These are phyloP conservation scores for carrot (Daucus carota) DNA, from an alignment of 129 eudicot species.

Conservation along the genomic window DH1_v3.0 NC_030384.2:18470001-18470500, in stretches of 20 bases:
- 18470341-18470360: conserved; percentile 39
- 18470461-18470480: not conserved
- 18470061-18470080: not conserved
- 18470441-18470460: conserved; percentile 88
- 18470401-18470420: conserved; percentile 91
- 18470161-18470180: conserved; percentile 75
- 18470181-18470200: conserved; percentile 80
- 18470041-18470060: not conserved
- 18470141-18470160: conserved; percentile 46
- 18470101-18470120: too few relatives aligned
- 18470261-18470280: conserved; percentile 65
- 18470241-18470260: conserved; percentile 60
- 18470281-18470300: conserved; percentile 76
- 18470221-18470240: conserved; percentile 48
- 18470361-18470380: conserved; percentile 50
- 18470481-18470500: not conserved
- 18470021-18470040: too few relatives aligned
- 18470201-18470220: too few relatives aligned
- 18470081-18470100: too few relatives aligned
- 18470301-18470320: conserved; percentile 29
- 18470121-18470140: not conserved
- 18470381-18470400: conserved; percentile 87
- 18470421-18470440: conserved; percentile 82
- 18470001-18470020: conserved; percentile 42
- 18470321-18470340: conserved; percentile 55